Conservation (phyloP, 768 basidiomycete genomes). For the Psilocybe tampanensis region DNA sequence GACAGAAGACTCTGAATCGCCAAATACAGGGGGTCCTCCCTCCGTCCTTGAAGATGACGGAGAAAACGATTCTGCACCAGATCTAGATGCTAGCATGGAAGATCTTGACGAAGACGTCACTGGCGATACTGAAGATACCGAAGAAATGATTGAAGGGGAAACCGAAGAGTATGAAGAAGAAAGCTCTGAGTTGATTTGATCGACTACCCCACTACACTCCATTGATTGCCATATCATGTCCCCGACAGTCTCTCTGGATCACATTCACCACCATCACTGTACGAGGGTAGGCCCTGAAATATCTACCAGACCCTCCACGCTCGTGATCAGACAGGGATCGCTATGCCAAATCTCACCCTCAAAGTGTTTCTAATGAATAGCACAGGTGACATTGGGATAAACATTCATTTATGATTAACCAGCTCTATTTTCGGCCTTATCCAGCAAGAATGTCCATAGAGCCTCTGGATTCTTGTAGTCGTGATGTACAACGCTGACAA, state of each 20-base stretch:
- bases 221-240: too few relatives aligned
- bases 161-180: constrained; percentile 59
- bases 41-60: constrained; percentile 51
- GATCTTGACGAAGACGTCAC: constrained; percentile 51
- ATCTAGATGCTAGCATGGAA: constrained; percentile 69
- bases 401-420: too few relatives aligned
- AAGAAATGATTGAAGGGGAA: constrained; percentile 45
- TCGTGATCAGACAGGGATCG: too few relatives aligned
- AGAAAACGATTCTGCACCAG: constrained; percentile 50
- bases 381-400: too few relatives aligned
- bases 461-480: constrained; percentile 81
- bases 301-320: too few relatives aligned
- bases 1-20: constrained; percentile 47
- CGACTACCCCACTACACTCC: too few relatives aligned
- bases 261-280: too few relatives aligned
- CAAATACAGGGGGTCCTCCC: constrained; percentile 41
- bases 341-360: too few relatives aligned
- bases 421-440: constrained; percentile 7
- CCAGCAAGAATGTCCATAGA: constrained; percentile 85
- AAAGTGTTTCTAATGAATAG: too few relatives aligned
- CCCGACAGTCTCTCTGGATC: too few relatives aligned
- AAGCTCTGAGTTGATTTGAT: constrained; percentile 30
- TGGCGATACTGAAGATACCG: constrained; percentile 45
- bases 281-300: too few relatives aligned
- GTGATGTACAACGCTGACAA: constrained; percentile 92